phyloP scores from a whole-genome alignment of 192 early-diverging fungal species.

The Entomortierella chlamydospora region DNA sequence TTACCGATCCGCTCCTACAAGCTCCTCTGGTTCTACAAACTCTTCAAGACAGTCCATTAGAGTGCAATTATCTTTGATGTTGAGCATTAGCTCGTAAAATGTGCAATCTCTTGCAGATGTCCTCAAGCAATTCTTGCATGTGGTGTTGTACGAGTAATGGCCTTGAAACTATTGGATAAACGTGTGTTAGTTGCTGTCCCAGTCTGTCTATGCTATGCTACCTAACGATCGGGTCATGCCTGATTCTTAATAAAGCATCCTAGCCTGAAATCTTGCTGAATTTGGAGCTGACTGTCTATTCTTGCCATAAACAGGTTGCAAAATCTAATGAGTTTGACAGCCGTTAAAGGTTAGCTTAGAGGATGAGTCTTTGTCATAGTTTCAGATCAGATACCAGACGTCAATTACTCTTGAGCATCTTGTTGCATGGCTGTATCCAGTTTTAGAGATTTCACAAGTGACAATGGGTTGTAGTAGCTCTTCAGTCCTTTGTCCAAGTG shows the following conservation, averaged over 20 bases:
- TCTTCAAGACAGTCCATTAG: conserved; percentile 50
- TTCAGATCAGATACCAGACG: background rate
- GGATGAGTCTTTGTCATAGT: background rate
- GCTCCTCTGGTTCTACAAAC: conserved; percentile 43
- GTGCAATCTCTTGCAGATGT: conserved; percentile 26
- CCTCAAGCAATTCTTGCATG: conserved; percentile 47
- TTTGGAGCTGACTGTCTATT: conserved; percentile 43
- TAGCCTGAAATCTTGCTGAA: conserved; percentile 13
- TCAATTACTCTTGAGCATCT: conserved; percentile 57
- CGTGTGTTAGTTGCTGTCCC: background rate
- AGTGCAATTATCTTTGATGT: conserved; percentile 46
- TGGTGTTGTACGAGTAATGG: conserved; percentile 40
- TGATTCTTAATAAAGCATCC: conserved; percentile 32
- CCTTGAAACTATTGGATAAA: conserved; percentile 37
- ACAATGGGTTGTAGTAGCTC: conserved; percentile 35
- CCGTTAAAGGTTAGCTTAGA: background rate
- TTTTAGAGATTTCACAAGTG: conserved; percentile 38
- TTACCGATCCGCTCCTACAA: conserved; percentile 47
- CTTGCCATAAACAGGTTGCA: conserved; percentile 50
- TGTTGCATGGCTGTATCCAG: conserved; percentile 49
- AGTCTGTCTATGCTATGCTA: background rate
- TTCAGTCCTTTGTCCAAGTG: conserved; percentile 34
- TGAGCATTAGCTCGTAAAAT: conserved; percentile 47
- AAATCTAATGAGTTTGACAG: conserved; percentile 21
- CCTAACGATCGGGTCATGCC: background rate